These are phyloP conservation scores for Diplodia scrobiculata DNA, from an alignment of 2,329 filamentous ascomycete species.

Conservation along the genomic window DNA sequence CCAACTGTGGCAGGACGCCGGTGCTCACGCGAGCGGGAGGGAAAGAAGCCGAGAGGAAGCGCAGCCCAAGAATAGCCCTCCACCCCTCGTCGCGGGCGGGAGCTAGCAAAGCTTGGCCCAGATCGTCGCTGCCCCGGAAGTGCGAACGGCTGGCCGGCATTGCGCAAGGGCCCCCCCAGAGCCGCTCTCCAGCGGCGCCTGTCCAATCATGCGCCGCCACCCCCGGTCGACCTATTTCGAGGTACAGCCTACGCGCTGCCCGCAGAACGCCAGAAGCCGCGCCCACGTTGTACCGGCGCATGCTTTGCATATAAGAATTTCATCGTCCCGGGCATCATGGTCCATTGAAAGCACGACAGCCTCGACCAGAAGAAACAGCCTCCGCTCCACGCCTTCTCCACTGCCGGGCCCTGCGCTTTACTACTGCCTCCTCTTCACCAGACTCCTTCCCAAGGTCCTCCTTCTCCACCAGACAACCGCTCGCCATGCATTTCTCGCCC, in stretches of 20 bases:
- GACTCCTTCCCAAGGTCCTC: not conserved
- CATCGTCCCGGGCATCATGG: conserved; percentile 4
- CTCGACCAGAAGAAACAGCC: conserved; percentile 3
- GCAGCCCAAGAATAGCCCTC: conserved; percentile 17
- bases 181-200: conserved; percentile 1
- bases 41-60: not conserved
- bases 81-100: conserved; percentile 4
- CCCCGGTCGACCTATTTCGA: conserved; percentile 19
- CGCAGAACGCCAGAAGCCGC: not conserved
- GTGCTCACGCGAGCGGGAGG: conserved; percentile 11
- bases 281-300: conserved; percentile 11
- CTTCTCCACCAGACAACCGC: not conserved
- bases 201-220: conserved; percentile 2
- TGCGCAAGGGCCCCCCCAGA: conserved; percentile 18
- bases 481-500: conserved; percentile 42
- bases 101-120: conserved; percentile 24
- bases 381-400: not conserved
- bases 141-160: not conserved
- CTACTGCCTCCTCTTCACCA: conserved; percentile 13
- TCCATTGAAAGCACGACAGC: conserved; percentile 22
- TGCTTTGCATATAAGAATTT: conserved; percentile 19
- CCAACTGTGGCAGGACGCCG: not conserved
- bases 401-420: not conserved
- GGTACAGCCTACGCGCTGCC: conserved; percentile 24
- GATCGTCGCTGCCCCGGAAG: not conserved